phyloP scores from a whole-genome alignment of 2,329 filamentous ascomycete genomes.

The Trichoderma guizhouense region DNA sequence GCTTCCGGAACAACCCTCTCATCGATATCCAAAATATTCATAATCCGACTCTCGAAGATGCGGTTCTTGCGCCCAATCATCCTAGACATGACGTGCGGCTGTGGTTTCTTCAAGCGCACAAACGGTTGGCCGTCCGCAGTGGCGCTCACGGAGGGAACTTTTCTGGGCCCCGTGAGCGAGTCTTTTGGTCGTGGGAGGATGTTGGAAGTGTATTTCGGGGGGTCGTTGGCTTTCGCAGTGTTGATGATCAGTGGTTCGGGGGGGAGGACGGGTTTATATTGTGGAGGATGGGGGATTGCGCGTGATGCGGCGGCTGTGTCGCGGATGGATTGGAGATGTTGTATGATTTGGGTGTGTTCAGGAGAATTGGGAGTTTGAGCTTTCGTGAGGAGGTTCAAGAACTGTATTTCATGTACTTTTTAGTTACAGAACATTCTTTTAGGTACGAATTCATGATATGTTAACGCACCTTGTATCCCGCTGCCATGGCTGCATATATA shows the following conservation, averaged over 20 bases:
- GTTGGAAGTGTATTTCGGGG: constrained; percentile 47
- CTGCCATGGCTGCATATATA: constrained; percentile 58
- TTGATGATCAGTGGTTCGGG: constrained; percentile 35
- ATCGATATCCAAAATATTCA: constrained; percentile 37
- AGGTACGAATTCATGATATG: not conserved
- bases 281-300: constrained; percentile 19
- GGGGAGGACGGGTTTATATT: constrained; percentile 21
- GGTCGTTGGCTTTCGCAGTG: constrained; percentile 32
- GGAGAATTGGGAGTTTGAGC: constrained; percentile 36
- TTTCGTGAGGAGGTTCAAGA: constrained; percentile 40
- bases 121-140: constrained; percentile 59
- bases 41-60: constrained; percentile 41
- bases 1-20: constrained; percentile 35
- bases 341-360: constrained; percentile 42
- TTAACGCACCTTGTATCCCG: constrained; percentile 60
- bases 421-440: not conserved
- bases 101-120: constrained; percentile 63
- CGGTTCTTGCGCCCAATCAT: constrained; percentile 52
- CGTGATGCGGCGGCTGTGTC: constrained; percentile 20
- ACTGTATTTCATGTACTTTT: constrained; percentile 27
- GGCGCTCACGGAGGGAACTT: constrained; percentile 55
- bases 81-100: constrained; percentile 56
- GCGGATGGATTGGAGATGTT: constrained; percentile 34
- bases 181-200: constrained; percentile 47
- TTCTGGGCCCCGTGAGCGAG: constrained; percentile 36